These are phyloP conservation scores for Botrytis medusae DNA, from an alignment of 2,329 filamentous ascomycete genomes.

Conservation along the genomic window DNA sequence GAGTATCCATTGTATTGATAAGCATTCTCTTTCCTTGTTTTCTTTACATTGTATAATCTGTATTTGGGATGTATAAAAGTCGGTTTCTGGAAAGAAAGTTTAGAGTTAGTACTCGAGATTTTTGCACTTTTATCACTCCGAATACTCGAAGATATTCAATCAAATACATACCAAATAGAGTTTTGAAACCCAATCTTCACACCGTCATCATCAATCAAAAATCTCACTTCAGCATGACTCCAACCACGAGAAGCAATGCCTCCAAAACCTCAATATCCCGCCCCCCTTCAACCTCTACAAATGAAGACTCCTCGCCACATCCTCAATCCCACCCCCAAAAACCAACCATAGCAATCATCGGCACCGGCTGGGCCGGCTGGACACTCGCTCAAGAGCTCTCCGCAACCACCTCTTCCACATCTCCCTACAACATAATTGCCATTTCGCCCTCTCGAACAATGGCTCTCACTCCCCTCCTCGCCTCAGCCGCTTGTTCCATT, in stretches of 20 bases:
- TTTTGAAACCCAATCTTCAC: not conserved
- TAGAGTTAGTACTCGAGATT: not conserved
- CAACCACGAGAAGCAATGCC: not conserved
- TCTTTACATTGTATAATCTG: not conserved
- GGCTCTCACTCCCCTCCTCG: conserved; percentile 47
- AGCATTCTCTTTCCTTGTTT: not conserved
- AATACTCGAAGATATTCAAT: not conserved
- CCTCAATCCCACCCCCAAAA: not conserved
- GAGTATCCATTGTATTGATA: not conserved
- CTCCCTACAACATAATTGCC: conserved; percentile 42
- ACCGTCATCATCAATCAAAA: not conserved
- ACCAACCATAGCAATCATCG: conserved; percentile 11
- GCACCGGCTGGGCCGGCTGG: conserved; percentile 39
- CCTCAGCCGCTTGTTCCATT: conserved; percentile 46
- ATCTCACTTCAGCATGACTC: not conserved
- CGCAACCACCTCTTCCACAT: conserved; percentile 32
- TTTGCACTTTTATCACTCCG: not conserved
- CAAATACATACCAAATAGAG: not conserved
- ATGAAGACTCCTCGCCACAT: not conserved
- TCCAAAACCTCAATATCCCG: not conserved
- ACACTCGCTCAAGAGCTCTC: conserved; percentile 42
- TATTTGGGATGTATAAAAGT: not conserved
- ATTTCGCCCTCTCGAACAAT: conserved; percentile 46
- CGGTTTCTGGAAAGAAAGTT: not conserved
- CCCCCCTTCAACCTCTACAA: not conserved